A percentile compares a stretch with the other conserved stretches of the same genome.
Conservation (phyloP, 2,329 filamentous ascomycete genomes). For the Cercospora sp. region DNA sequence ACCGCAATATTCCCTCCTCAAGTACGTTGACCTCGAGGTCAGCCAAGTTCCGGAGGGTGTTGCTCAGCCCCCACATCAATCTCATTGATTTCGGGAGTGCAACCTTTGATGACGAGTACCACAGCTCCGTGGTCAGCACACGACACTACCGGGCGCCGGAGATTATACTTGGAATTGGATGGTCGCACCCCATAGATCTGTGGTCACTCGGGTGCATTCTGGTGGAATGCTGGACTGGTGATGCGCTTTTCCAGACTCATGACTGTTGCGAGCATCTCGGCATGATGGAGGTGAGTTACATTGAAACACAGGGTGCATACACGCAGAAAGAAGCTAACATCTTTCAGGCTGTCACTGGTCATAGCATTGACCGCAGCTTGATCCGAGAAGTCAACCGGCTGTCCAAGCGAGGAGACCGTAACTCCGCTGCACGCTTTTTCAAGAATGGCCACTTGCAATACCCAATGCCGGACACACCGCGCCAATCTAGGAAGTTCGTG, state of each 20-base stretch:
- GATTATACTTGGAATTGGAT: slow-evolving; percentile 66
- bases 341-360: slow-evolving; percentile 35
- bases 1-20: slow-evolving; percentile 65
- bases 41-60: slow-evolving; percentile 62
- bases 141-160: slow-evolving; percentile 67
- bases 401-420: slow-evolving; percentile 34
- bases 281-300: slow-evolving; percentile 60
- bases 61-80: slow-evolving; percentile 65
- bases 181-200: slow-evolving; percentile 68
- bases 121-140: slow-evolving; percentile 67
- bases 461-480: slow-evolving; percentile 62
- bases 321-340: neutral
- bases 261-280: slow-evolving; percentile 68
- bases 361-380: slow-evolving; percentile 35
- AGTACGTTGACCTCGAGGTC: slow-evolving; percentile 58
- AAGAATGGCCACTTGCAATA: slow-evolving; percentile 59
- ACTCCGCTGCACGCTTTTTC: slow-evolving; percentile 33
- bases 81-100: slow-evolving; percentile 68
- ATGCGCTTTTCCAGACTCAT: slow-evolving; percentile 68
- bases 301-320: too few species aligned
- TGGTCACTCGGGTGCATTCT: slow-evolving; percentile 70
- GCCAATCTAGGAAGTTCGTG: slow-evolving; percentile 65
- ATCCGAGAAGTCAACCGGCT: slow-evolving; percentile 37
- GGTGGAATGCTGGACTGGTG: slow-evolving; percentile 68
- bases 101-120: slow-evolving; percentile 68